A percentile compares a stretch with the other conserved stretches of the same genome.
phyloP scores from a whole-genome alignment of 2,329 filamentous ascomycete genomes.

The Huntiella savannae region DNA sequence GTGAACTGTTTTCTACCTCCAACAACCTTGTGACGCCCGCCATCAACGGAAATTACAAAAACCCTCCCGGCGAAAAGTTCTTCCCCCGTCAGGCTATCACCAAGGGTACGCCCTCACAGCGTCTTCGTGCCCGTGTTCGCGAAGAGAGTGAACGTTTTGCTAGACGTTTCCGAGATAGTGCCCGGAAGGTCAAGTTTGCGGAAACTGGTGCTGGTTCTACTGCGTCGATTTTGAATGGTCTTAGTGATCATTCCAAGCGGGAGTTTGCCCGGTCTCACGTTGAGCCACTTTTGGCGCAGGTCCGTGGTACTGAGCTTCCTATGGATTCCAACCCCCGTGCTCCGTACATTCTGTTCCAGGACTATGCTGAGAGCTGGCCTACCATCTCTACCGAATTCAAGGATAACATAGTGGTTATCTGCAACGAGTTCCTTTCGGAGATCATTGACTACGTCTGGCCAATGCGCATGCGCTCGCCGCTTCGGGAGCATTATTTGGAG shows the following conservation, averaged over 20 bases:
- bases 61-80: slow-evolving; percentile 31
- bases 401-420: slow-evolving; percentile 33
- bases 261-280: slow-evolving; percentile 30
- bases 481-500: slow-evolving; percentile 30
- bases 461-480: slow-evolving; percentile 29
- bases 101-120: slow-evolving; percentile 31
- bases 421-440: slow-evolving; percentile 33
- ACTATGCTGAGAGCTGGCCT: slow-evolving; percentile 33
- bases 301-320: slow-evolving; percentile 32
- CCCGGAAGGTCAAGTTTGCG: slow-evolving; percentile 28
- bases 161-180: slow-evolving; percentile 28
- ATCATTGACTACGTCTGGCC: slow-evolving; percentile 33
- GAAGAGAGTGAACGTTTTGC: slow-evolving; percentile 34
- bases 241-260: slow-evolving; percentile 24
- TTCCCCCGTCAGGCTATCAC: slow-evolving; percentile 30
- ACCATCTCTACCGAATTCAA: slow-evolving; percentile 33
- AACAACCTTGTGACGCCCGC: slow-evolving; percentile 35
- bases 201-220: slow-evolving; percentile 10
- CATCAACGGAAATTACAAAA: slow-evolving; percentile 36
- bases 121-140: slow-evolving; percentile 29
- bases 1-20: slow-evolving; percentile 31
- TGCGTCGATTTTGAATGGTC: slow-evolving; percentile 12
- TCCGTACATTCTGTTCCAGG: slow-evolving; percentile 34
- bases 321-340: slow-evolving; percentile 33
- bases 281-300: slow-evolving; percentile 29